A percentile compares a stretch with the other conserved stretches of the same genome.
Evolutionary conservation across 1,284 basidiomycete genomes (phyloP).

Genomic region (Trichosporon coremiiforme): DNA sequence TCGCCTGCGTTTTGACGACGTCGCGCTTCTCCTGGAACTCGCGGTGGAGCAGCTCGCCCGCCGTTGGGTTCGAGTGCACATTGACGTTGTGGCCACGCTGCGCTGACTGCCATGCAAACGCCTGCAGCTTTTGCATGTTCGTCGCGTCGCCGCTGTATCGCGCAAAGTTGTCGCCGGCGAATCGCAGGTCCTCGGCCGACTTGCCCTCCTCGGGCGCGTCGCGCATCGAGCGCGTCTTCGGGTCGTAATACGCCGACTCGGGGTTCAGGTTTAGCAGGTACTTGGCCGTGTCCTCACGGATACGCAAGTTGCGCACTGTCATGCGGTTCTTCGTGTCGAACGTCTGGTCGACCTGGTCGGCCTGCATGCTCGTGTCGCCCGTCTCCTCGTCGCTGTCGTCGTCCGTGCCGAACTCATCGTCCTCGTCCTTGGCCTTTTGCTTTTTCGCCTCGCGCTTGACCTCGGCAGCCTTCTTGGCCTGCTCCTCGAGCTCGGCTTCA

Average conservation of each 20-base stretch:
- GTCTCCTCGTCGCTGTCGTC: conserved; percentile 72
- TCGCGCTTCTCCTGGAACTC: conserved; percentile 93
- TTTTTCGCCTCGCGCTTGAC: conserved; percentile 82
- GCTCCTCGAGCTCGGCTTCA: conserved; percentile 96
- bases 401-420: conserved; percentile 93
- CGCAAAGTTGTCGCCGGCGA: conserved; percentile 95
- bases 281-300: conserved; percentile 98
- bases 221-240: conserved; percentile 99
- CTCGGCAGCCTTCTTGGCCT: conserved; percentile 76
- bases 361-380: conserved; percentile 92
- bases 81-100: conserved; percentile 92
- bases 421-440: conserved; percentile 67
- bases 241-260: conserved; percentile 96
- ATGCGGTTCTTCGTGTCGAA: conserved; percentile 97
- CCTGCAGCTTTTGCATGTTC: conserved; percentile 85
- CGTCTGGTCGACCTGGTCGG: conserved; percentile 96
- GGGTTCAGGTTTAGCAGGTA: conserved; percentile 97
- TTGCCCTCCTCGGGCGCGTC: conserved; percentile 83
- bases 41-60: conserved; percentile 86
- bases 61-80: conserved; percentile 93
- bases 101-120: conserved; percentile 97
- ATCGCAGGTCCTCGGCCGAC: conserved; percentile 81
- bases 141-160: conserved; percentile 87
- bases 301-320: conserved; percentile 96
- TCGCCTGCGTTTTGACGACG: conserved; percentile 79